phyloP scores from a whole-genome alignment of 805 yeast species.

The Pichia nanzhaoensis region DNA sequence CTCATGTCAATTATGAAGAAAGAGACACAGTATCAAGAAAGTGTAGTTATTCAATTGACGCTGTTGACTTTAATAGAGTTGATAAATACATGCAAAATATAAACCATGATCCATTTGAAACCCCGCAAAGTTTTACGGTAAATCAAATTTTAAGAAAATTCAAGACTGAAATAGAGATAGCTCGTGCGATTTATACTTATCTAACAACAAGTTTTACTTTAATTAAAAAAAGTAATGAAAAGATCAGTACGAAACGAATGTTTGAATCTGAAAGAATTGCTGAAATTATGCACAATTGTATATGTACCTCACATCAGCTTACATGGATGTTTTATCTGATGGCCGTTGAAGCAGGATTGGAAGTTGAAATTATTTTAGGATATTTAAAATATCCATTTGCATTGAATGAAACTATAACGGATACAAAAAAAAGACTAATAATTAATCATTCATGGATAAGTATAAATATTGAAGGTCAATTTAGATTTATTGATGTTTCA shows the following conservation, averaged over 20 bases:
- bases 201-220: conserved; percentile 54
- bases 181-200: conserved; percentile 60
- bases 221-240: conserved; percentile 32
- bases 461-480: conserved; percentile 65
- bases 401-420: conserved; percentile 30
- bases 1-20: conserved; percentile 44
- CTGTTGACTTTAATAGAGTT: conserved; percentile 31
- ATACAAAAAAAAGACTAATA: conserved; percentile 37
- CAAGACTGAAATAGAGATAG: conserved; percentile 45
- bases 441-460: conserved; percentile 88
- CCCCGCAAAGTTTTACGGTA: conserved; percentile 29
- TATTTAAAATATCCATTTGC: conserved; percentile 75
- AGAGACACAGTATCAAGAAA: conserved; percentile 14
- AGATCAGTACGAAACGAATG: conserved; percentile 26
- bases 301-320: conserved; percentile 47
- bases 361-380: conserved; percentile 74
- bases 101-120: conserved; percentile 34
- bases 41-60: conserved; percentile 16
- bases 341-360: conserved; percentile 61
- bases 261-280: conserved; percentile 22
- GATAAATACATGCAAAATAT: conserved; percentile 36
- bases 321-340: conserved; percentile 71
- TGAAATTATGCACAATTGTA: conserved; percentile 24
- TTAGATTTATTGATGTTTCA: conserved; percentile 71
- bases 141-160: conserved; percentile 52